Base-by-base conservation (phyloP, 2,329 filamentous ascomycete species). In the Aspergillus nomiae region DNA sequence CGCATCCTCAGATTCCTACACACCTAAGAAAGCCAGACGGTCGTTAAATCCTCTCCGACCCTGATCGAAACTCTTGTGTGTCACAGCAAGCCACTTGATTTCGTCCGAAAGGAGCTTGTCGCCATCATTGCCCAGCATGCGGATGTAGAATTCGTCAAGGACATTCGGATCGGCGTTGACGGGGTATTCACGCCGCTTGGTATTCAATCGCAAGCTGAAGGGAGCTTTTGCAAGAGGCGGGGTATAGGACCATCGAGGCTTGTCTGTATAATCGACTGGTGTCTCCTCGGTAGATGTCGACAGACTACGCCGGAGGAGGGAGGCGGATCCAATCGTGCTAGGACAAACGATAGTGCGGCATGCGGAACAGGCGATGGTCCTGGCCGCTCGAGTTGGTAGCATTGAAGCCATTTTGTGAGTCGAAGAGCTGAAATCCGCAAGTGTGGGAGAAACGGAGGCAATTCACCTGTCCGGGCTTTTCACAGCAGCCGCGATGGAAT, bases 51-150 rank as follows among this genome's bases (percentile, higher is more conserved):
- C 94, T 83, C 94, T 89, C 73, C 92, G 85, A 58, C 94, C 95
- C 75, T 98, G 93, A 76, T 99, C 94, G 74, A 97, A 98, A 80
- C 93, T 97, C 86, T 98, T 98, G 79, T 98, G 95, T 68, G 95
- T 99, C 61, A 99, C 87, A 34, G 94, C 94, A 73, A 98, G 83
- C 95, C 95, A 99, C 82, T 97, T 98, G 65, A 95, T 84, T 81
- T 99, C 94, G 19, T 97, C 94, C 2, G 90, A 89, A 62, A 99
- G 83, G 76, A 95, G 77, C 70, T 85, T 86, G 69, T 91, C 87
- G 62, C 91, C 92, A 53, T 86, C 88, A 54, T 83, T 83, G 7
- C 94, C 94, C 60, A 98, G 81, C 69, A 98, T 86, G 59, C 84
- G 84, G 68, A 86, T 84, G 78, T 97, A 96, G 77, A 92, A 90